phyloP scores from a whole-genome alignment of 805 yeast species.

The Cyberlindnera nakhonratchasimensis region DNA sequence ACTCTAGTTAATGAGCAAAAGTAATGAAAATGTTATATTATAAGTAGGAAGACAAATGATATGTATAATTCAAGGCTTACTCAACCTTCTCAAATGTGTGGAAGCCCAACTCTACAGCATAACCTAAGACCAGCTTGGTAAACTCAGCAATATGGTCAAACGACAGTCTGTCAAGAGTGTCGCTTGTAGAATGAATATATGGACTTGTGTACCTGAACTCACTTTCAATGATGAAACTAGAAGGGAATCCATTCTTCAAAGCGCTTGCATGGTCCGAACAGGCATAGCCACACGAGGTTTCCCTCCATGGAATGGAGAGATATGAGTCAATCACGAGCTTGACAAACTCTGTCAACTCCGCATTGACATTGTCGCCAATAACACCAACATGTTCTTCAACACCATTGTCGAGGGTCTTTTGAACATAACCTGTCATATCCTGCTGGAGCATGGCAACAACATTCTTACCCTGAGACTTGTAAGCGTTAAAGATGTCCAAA shows the following conservation, averaged over 20 bases:
- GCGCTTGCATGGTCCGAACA: conserved; percentile 95
- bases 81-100: conserved; percentile 27
- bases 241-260: conserved; percentile 75
- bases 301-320: conserved; percentile 64
- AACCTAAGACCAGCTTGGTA: conserved; percentile 71
- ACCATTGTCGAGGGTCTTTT: conserved; percentile 34
- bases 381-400: conserved; percentile 70
- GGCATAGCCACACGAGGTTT: conserved; percentile 84
- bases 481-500: conserved; percentile 63
- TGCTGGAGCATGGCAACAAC: conserved; percentile 88
- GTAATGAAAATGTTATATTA: not conserved
- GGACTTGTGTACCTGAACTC: conserved; percentile 61
- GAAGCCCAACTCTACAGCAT: conserved; percentile 61
- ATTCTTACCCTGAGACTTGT: conserved; percentile 40
- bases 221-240: conserved; percentile 78
- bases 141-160: conserved; percentile 80
- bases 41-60: not conserved
- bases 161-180: conserved; percentile 77
- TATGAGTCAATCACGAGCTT: conserved; percentile 59
- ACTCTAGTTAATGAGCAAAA: not conserved
- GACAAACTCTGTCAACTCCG: conserved; percentile 32
- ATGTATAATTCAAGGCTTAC: too few relatives aligned
- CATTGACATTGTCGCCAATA: conserved; percentile 35
- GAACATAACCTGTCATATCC: conserved; percentile 57
- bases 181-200: conserved; percentile 72